Conservation (phyloP, 352 stramenopile genomes). For the Globisporangium emineosum region DNA sequence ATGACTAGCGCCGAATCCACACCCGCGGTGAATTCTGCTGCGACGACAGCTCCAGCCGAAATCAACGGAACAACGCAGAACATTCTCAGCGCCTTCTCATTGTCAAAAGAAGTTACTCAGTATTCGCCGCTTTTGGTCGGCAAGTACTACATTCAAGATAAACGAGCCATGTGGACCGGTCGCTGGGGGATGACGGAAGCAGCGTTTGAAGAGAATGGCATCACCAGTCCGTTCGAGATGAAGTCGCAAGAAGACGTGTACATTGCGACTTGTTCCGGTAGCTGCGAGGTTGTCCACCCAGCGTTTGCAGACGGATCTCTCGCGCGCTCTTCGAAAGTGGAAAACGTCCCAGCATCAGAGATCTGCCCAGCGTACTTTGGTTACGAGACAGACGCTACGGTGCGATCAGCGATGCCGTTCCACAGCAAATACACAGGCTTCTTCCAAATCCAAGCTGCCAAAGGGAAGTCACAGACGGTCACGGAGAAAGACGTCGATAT, state of each 20-base stretch:
- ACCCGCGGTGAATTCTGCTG: neutral
- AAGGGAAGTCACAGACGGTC: slow-evolving; percentile 81
- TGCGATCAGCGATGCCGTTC: slow-evolving; percentile 75
- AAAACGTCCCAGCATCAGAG: slow-evolving; percentile 34
- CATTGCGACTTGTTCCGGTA: slow-evolving; percentile 38
- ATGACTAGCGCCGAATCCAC: neutral
- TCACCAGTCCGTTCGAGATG: slow-evolving; percentile 86
- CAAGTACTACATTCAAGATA: slow-evolving; percentile 86
- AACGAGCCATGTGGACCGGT: slow-evolving; percentile 71
- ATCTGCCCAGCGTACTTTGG: slow-evolving; percentile 63
- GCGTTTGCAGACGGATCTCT: slow-evolving; percentile 43
- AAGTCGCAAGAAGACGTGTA: slow-evolving; percentile 81
- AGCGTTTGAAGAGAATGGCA: slow-evolving; percentile 65
- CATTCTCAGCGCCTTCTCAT: slow-evolving; percentile 12
- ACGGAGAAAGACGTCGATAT: slow-evolving; percentile 78
- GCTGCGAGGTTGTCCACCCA: slow-evolving; percentile 41
- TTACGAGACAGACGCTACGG: slow-evolving; percentile 53
- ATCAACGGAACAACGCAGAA: neutral
- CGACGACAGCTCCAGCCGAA: neutral
- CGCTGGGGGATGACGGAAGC: slow-evolving; percentile 85
- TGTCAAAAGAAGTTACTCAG: slow-evolving; percentile 59
- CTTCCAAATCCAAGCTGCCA: slow-evolving; percentile 85
- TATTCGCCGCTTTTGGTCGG: slow-evolving; percentile 72
- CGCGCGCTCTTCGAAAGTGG: slow-evolving; percentile 44
- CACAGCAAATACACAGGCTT: slow-evolving; percentile 80